These are phyloP conservation scores for Calendula officinalis DNA, from an alignment of 129 eudicot genomes.

Conservation along the genomic window DNA sequence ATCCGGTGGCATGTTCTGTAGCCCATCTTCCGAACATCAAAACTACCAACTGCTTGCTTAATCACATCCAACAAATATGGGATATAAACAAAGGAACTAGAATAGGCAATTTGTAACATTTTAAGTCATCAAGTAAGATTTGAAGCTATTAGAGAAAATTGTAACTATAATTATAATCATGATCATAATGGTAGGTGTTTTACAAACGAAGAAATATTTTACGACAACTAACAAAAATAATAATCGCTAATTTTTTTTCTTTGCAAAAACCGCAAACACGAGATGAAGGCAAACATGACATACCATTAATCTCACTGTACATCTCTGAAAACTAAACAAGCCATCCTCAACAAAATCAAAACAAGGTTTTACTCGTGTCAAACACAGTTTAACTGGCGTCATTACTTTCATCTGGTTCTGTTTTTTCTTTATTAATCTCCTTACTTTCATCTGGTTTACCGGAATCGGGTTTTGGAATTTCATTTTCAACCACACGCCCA, in stretches of 20 bases:
- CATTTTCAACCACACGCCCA: conserved; percentile 41
- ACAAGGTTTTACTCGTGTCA: conserved; percentile 36
- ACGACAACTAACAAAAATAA: neutral
- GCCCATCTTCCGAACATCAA: conserved; percentile 34
- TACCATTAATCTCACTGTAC: conserved; percentile 73
- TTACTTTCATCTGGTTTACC: conserved; percentile 45
- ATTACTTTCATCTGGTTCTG: conserved; percentile 45
- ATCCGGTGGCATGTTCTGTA: conserved; percentile 73
- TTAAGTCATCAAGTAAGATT: neutral
- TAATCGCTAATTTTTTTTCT: conserved; percentile 26
- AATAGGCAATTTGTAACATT: neutral
- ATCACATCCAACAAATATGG: neutral
- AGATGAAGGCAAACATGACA: conserved; percentile 26
- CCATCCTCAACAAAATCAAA: conserved; percentile 32
- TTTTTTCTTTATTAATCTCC: conserved; percentile 28
- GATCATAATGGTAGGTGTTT: no score
- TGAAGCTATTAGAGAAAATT: no score
- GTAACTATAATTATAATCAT: no score
- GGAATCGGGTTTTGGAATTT: conserved; percentile 34
- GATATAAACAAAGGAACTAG: no score
- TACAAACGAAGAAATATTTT: no score
- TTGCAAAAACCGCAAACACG: conserved; percentile 33
- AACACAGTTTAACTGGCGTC: conserved; percentile 29
- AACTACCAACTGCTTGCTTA: conserved; percentile 35
- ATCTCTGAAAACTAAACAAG: conserved; percentile 42